phyloP scores from a whole-genome alignment of 2,329 filamentous ascomycete genomes.

The Anthostomella pinea region DNA sequence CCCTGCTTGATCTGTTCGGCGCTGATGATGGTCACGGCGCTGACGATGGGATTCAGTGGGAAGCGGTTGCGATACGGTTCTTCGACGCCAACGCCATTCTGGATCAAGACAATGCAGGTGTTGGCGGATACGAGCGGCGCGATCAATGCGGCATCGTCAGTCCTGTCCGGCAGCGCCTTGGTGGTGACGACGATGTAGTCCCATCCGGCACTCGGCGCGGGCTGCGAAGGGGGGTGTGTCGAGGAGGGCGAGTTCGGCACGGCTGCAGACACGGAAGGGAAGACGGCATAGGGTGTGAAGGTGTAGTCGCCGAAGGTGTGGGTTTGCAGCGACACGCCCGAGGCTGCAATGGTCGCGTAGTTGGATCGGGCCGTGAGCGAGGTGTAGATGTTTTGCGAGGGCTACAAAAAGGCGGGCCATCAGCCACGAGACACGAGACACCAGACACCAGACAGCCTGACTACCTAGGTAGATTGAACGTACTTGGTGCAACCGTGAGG shows the following conservation, averaged over 20 bases:
- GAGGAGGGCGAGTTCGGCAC: conserved; percentile 25
- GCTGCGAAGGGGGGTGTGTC: conserved; percentile 6
- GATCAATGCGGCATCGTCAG: conserved; percentile 60
- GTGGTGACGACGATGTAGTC: conserved; percentile 70
- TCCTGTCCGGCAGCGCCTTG: conserved; percentile 64
- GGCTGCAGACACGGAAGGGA: conserved; percentile 58
- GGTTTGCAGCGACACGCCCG: conserved; percentile 64
- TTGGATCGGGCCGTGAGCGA: conserved; percentile 74
- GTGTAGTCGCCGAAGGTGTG: conserved; percentile 65
- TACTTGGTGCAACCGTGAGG: conserved; percentile 63
- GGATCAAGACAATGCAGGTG: conserved; percentile 64
- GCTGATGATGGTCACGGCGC: conserved; percentile 66
- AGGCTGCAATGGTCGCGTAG: conserved; percentile 58
- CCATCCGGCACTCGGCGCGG: conserved; percentile 38
- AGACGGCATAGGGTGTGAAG: conserved; percentile 61
- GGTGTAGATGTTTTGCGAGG: conserved; percentile 51
- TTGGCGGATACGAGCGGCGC: conserved; percentile 54
- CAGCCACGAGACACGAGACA: not conserved
- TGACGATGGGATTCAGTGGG: conserved; percentile 58
- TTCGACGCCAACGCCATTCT: conserved; percentile 71
- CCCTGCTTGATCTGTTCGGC: conserved; percentile 64
- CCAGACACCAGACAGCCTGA: conserved; percentile 4
- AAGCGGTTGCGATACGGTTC: conserved; percentile 63
- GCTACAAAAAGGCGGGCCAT: conserved; percentile 34
- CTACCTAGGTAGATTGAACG: conserved; percentile 8